These are phyloP conservation scores for Hapsidospora chrysogenum DNA, from an alignment of 495 filamentous ascomycete genomes.

Conservation along the genomic window DNA sequence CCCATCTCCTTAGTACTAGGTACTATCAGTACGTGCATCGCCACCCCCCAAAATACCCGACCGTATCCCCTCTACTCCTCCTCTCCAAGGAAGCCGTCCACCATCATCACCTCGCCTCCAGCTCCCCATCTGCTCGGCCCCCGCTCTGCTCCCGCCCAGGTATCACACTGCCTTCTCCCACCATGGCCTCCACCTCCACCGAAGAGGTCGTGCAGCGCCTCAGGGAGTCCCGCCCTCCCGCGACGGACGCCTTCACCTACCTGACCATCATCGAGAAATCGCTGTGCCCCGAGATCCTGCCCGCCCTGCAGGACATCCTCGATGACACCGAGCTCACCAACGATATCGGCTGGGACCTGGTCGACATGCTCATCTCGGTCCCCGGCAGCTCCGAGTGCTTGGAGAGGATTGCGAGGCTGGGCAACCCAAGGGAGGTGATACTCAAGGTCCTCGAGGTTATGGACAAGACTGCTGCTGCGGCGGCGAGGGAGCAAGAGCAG, in stretches of 20 bases:
- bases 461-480: slow-evolving; percentile 11
- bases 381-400: slow-evolving; percentile 59
- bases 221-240: slow-evolving; percentile 39
- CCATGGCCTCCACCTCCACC: neutral
- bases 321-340: slow-evolving; percentile 70
- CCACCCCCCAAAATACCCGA: too few relatives aligned
- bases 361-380: slow-evolving; percentile 69
- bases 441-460: slow-evolving; percentile 66
- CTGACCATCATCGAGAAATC: slow-evolving; percentile 78
- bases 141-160: too few relatives aligned
- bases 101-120: too few relatives aligned
- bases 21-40: too few relatives aligned
- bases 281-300: slow-evolving; percentile 58
- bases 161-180: too few relatives aligned
- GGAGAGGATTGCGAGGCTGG: slow-evolving; percentile 55
- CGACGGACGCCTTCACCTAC: slow-evolving; percentile 73
- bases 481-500: slow-evolving; percentile 30
- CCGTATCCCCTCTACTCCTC: too few relatives aligned
- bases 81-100: too few relatives aligned
- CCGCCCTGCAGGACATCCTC: slow-evolving; percentile 58
- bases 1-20: too few relatives aligned
- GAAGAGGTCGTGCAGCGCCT: slow-evolving; percentile 22
- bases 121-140: too few relatives aligned
- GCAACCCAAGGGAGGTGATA: slow-evolving; percentile 88
- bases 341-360: slow-evolving; percentile 93